Conservation (phyloP, 2,329 filamentous ascomycete genomes). For the Chaetomium sp. region DNA sequence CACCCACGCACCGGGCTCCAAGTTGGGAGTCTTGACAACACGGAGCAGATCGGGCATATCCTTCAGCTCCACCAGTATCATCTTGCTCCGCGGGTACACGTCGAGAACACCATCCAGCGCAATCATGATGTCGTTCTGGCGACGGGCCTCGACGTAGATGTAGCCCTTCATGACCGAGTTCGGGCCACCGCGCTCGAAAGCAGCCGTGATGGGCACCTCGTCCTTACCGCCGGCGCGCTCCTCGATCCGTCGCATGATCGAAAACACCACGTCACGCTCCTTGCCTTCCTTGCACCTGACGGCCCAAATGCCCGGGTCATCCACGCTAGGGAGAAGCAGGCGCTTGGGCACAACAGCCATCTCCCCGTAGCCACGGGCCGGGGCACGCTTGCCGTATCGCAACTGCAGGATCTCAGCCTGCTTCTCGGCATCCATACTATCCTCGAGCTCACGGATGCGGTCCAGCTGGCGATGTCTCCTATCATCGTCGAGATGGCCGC, state of each 20-base stretch:
- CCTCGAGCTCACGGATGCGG: conserved; percentile 78
- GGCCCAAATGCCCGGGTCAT: conserved; percentile 94
- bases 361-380: conserved; percentile 58
- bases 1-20: conserved; percentile 87
- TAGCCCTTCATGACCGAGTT: conserved; percentile 84
- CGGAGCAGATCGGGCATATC: conserved; percentile 96
- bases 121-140: conserved; percentile 76
- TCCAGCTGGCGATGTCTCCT: conserved; percentile 91
- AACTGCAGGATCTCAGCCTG: conserved; percentile 81
- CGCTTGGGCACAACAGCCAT: conserved; percentile 76
- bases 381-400: conserved; percentile 75
- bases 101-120: conserved; percentile 81
- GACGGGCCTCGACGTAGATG: conserved; percentile 87
- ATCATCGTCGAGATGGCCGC: conserved; percentile 77
- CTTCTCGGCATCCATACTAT: conserved; percentile 87
- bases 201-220: conserved; percentile 76
- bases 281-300: conserved; percentile 92
- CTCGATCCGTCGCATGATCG: conserved; percentile 81
- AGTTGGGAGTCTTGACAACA: conserved; percentile 75
- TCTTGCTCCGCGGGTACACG: conserved; percentile 81
- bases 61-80: conserved; percentile 86
- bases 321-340: conserved; percentile 81
- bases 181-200: conserved; percentile 78
- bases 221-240: conserved; percentile 73
- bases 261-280: conserved; percentile 83